Evolutionary conservation across 1,139 yeast species (phyloP).

Genomic region (Kluyveromyces sp.): DNA sequence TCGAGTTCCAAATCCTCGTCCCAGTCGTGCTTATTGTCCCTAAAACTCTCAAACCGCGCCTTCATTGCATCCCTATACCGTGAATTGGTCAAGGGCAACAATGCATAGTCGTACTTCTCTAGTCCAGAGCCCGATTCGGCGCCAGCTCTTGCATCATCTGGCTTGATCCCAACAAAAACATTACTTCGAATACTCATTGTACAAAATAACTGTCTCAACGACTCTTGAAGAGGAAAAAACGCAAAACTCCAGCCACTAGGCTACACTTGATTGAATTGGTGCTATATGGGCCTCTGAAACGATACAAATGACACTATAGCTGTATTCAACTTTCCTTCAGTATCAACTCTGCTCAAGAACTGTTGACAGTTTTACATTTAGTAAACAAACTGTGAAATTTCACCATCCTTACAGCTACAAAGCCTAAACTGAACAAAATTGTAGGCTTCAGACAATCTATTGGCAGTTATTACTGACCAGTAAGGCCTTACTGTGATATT

Average conservation of each 20-base stretch:
- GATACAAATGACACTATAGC: too few relatives aligned
- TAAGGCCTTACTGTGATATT: too few relatives aligned
- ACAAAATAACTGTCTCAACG: neutral
- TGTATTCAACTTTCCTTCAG: too few relatives aligned
- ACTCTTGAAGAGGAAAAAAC: neutral
- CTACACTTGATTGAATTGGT: neutral
- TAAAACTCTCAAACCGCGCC: constrained; percentile 32
- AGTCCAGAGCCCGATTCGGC: constrained; percentile 7
- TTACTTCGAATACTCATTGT: constrained; percentile 23
- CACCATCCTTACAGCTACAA: too few relatives aligned
- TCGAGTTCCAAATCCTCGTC: constrained; percentile 30
- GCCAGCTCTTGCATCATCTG: constrained; percentile 11
- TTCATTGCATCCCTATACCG: constrained; percentile 38
- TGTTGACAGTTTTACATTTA: neutral
- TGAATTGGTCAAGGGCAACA: constrained; percentile 40
- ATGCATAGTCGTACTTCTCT: constrained; percentile 34
- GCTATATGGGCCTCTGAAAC: neutral
- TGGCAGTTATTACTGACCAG: too few relatives aligned
- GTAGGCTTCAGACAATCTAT: too few relatives aligned
- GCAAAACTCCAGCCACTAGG: neutral
- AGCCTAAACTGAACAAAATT: too few relatives aligned
- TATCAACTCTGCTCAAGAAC: too few relatives aligned
- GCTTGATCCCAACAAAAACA: constrained; percentile 32
- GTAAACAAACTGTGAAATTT: neutral
- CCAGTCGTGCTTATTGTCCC: constrained; percentile 5